These are phyloP conservation scores for Geoglossum cookeanum DNA, from an alignment of 2,329 filamentous ascomycete species.

Conservation along the genomic window DNA sequence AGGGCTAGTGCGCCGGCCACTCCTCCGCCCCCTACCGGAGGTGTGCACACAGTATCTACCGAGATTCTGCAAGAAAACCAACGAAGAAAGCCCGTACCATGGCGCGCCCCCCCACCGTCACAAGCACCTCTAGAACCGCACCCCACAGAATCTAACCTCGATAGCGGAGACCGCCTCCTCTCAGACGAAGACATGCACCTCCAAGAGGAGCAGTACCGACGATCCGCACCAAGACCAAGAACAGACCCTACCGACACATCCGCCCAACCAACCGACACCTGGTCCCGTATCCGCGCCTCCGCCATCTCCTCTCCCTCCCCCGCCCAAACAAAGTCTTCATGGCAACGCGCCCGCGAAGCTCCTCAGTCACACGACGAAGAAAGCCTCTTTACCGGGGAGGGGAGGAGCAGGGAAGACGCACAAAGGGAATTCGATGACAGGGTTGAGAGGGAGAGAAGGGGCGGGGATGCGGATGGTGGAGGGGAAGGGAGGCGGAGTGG, in stretches of 20 bases:
- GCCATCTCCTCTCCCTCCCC: not conserved
- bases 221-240: too few species aligned
- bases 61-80: not conserved
- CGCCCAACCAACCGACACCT: not conserved
- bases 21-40: too few species aligned
- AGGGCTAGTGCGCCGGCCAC: too few species aligned
- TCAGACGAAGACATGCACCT: too few species aligned
- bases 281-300: not conserved
- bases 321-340: not conserved
- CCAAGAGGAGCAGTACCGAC: too few species aligned
- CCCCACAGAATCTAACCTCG: not conserved
- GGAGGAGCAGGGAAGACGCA: not conserved
- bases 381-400: not conserved
- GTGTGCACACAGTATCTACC: too few species aligned
- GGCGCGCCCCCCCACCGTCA: not conserved
- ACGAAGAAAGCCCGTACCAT: not conserved
- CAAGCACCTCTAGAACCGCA: not conserved
- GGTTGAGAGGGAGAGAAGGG: not conserved
- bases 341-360: not conserved
- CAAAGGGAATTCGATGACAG: not conserved
- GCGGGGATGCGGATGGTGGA: not conserved
- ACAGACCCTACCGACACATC: too few species aligned
- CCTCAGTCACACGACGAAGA: not conserved
- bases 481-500: not conserved
- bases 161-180: too few species aligned